Evolutionary conservation across 768 basidiomycete species (phyloP).

Genomic region (Podaxis carcinomalis): DNA sequence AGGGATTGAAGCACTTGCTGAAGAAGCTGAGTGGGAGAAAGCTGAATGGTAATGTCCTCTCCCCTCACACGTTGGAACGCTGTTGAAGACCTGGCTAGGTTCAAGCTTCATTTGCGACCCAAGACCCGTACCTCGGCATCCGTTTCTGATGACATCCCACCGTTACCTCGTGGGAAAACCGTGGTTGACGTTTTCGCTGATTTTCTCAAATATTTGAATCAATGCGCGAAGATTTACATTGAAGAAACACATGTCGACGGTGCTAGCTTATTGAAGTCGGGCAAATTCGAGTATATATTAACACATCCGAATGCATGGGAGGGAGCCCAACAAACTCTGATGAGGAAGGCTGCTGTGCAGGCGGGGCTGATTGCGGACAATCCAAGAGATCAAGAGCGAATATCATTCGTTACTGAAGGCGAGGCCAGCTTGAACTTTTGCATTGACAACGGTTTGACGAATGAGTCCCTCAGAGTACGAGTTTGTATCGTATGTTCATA

Average conservation of each 20-base stretch:
- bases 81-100: conserved; percentile 19
- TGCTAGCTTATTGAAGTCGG: conserved; percentile 20
- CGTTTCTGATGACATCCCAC: conserved; percentile 11
- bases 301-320: conserved; percentile 56
- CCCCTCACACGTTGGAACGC: not conserved
- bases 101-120: conserved; percentile 22
- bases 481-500: not conserved
- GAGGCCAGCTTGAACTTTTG: conserved; percentile 54
- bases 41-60: conserved; percentile 38
- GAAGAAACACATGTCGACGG: conserved; percentile 32
- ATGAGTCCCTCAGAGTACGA: conserved; percentile 11
- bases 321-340: conserved; percentile 43
- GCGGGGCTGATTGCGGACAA: conserved; percentile 40
- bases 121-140: conserved; percentile 6
- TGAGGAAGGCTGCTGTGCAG: conserved; percentile 40
- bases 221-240: conserved; percentile 32
- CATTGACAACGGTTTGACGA: conserved; percentile 12
- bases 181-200: conserved; percentile 34
- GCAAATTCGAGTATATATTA: conserved; percentile 34
- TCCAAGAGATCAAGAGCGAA: conserved; percentile 27
- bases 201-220: conserved; percentile 36
- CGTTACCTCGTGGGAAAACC: conserved; percentile 32
- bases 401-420: conserved; percentile 50
- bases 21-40: conserved; percentile 40
- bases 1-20: conserved; percentile 30